Evolutionary conservation across 2,329 filamentous ascomycete genomes (phyloP), one percentile per base, ranked within the genome.

Genomic region (Cladophialophora psammophila): DNA sequence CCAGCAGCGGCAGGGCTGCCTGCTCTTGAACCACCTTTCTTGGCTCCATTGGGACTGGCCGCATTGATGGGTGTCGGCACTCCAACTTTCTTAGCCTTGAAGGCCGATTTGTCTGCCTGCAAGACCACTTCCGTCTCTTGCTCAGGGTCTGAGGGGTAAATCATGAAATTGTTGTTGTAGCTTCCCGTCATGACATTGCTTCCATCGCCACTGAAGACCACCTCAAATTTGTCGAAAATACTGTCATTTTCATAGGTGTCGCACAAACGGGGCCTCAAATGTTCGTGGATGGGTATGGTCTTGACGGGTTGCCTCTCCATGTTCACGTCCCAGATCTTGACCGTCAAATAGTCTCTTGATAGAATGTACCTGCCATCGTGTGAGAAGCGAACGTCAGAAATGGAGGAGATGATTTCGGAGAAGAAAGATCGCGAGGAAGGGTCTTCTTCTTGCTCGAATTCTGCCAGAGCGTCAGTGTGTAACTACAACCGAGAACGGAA

Each of bases 121-220:
- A 99, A 84, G 55, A 99, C 95, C 56, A 99, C 94, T 80, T 99
- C 95, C 2, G 94, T 94, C 78, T 99, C 95, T 82, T 96, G 96
- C 72, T 94, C 92, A 6, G 94, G 92, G 75, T 98, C 94, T 32
- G 94, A 95, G 4, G 95, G 95, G 79, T 98, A 99, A 77, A 99
- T 99, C 95, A 99, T 99, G 85, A 99, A 98, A 83, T 99, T 99
- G 84, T 99, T 99, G 86, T 99, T 99, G 85, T 99, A 99, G 78
- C 93, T 97, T 74, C 95, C 95, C 5, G 95, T 99, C 95, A 99
- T 99, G 72, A 98, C 95, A 75, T 99, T 98, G 86, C 97, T 96
- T 45, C 93, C 93, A 79, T 98, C 94, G 31, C 95, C 95, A 1
- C 94, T 98, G 83, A 99, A 99, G 60, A 98, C 94, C 50, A 99